Conservation (phyloP, 345 rosid genomes). For the Orychophragmus violaceus region DNA sequence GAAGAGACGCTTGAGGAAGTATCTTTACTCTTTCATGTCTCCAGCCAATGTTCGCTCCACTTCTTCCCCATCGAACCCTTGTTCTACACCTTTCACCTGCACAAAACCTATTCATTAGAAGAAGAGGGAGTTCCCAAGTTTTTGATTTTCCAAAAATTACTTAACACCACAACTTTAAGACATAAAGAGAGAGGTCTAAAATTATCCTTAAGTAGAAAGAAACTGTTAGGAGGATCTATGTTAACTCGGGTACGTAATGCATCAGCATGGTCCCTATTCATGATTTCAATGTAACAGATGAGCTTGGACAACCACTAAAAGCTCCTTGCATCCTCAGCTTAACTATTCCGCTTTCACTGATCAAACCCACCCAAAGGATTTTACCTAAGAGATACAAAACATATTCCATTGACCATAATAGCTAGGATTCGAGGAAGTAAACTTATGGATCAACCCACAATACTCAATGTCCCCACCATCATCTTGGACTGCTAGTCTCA, state of each 20-base stretch:
- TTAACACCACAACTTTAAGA: too few species aligned
- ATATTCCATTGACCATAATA: not conserved
- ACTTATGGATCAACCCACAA: conserved; percentile 68
- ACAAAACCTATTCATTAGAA: too few species aligned
- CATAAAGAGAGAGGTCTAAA: not conserved
- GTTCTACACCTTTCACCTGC: too few species aligned
- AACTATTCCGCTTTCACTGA: too few species aligned
- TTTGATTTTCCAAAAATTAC: too few species aligned
- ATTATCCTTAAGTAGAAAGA: not conserved
- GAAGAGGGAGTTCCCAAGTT: too few species aligned
- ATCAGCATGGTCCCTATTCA: conserved; percentile 94
- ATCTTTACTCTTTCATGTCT: too few species aligned
- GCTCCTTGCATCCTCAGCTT: conserved; percentile 43
- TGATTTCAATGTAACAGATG: conserved; percentile 88
- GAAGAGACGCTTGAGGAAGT: too few species aligned
- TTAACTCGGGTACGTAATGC: conserved; percentile 92
- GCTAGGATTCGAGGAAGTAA: conserved; percentile 9
- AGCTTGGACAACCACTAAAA: conserved; percentile 98
- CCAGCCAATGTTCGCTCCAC: too few species aligned
- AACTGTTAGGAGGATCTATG: not conserved
- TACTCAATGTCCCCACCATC: conserved; percentile 95
- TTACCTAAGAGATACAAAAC: not conserved
- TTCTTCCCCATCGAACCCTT: too few species aligned
- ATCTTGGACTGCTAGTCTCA: too few species aligned
- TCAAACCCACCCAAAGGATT: too few species aligned